Evolutionary conservation across 768 basidiomycete genomes (phyloP).

Genomic region (Auriscalpium vulgare): DNA sequence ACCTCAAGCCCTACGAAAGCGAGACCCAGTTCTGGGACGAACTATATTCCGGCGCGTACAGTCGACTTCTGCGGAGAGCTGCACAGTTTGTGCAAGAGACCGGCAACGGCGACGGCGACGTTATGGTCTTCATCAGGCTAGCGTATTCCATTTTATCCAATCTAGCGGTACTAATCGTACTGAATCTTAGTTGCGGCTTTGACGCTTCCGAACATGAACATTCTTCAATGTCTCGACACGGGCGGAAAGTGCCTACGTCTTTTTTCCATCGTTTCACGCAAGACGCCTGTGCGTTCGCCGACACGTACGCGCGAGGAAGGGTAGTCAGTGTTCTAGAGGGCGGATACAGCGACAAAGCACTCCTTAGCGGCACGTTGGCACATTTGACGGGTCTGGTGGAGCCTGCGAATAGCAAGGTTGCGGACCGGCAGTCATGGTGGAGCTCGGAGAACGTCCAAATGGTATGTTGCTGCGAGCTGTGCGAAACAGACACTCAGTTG

Average conservation of each 20-base stretch:
- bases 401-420: neutral
- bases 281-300: conserved; percentile 60
- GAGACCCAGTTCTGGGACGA: conserved; percentile 69
- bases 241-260: conserved; percentile 77
- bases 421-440: conserved; percentile 19
- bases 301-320: conserved; percentile 55
- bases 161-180: neutral
- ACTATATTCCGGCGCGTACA: conserved; percentile 63
- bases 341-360: conserved; percentile 86
- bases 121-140: conserved; percentile 82
- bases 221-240: conserved; percentile 84
- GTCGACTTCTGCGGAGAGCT: conserved; percentile 55
- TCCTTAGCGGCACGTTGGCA: conserved; percentile 78
- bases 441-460: conserved; percentile 17
- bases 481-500: too few species aligned
- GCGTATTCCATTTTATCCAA: conserved; percentile 8
- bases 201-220: conserved; percentile 93
- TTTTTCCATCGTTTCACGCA: conserved; percentile 81
- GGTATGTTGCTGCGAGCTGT: neutral
- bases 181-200: conserved; percentile 68
- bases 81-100: conserved; percentile 64
- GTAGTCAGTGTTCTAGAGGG: conserved; percentile 90
- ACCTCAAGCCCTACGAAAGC: conserved; percentile 64
- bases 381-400: conserved; percentile 61
- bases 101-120: conserved; percentile 55